Conservation (phyloP, 163 green algal species). For the Coccomyxa subellipsoidea region DNA sequence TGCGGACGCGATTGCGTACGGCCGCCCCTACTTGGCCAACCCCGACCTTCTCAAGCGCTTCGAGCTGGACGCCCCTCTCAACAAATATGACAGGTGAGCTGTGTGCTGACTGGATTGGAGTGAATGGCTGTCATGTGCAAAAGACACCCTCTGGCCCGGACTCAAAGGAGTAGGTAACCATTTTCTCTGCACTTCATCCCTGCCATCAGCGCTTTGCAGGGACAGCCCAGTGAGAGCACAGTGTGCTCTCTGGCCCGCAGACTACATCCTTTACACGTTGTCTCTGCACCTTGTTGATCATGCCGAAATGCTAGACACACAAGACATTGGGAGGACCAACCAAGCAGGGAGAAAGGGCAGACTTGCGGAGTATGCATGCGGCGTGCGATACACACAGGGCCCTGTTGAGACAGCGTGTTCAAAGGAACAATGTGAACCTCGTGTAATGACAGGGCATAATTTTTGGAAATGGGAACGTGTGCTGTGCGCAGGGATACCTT, state of each 20-base stretch:
- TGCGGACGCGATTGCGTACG: conserved; percentile 52
- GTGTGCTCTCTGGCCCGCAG: background rate
- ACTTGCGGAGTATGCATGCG: too few relatives aligned
- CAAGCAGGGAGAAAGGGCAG: too few relatives aligned
- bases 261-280: too few relatives aligned
- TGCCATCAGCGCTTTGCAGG: background rate
- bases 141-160: background rate
- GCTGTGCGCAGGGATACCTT: conserved; percentile 44
- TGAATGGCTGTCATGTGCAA: background rate
- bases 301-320: too few relatives aligned
- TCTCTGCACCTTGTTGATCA: background rate
- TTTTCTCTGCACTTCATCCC: background rate
- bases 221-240: background rate
- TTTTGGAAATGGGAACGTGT: background rate
- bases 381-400: too few relatives aligned
- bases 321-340: too few relatives aligned
- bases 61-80: conserved; percentile 56
- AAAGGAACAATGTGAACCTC: background rate
- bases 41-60: conserved; percentile 72
- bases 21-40: conserved; percentile 55
- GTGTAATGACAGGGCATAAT: too few relatives aligned
- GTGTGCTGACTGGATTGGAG: background rate
- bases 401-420: too few relatives aligned
- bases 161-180: background rate
- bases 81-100: conserved; percentile 45